A percentile compares a stretch with the other conserved stretches of the same genome.
phyloP scores from a whole-genome alignment of 441 rosid species.

The Pelargonium cotyledonis region DNA sequence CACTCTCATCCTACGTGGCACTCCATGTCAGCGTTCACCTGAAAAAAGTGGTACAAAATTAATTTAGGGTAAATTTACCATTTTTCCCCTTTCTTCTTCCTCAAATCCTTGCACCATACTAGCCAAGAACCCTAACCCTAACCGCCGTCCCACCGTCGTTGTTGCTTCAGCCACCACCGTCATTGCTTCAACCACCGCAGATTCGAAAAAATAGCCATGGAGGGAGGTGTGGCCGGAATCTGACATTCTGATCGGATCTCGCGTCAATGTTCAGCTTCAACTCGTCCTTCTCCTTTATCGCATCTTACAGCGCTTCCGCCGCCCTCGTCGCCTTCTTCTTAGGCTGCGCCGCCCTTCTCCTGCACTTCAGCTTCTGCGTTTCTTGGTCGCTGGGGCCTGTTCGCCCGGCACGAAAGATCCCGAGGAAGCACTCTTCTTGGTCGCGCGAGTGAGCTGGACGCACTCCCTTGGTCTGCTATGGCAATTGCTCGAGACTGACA shows the following conservation, averaged over 20 bases:
- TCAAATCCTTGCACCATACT: too few relatives aligned
- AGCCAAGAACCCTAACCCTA: too few relatives aligned
- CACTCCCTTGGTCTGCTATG: constrained; percentile 12
- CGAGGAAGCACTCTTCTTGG: constrained; percentile 19
- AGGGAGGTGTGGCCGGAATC: too few relatives aligned
- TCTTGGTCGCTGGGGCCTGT: constrained; percentile 20
- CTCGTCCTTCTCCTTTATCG: constrained; percentile 13
- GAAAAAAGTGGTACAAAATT: too few relatives aligned
- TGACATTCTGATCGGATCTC: not conserved
- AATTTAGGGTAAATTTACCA: too few relatives aligned
- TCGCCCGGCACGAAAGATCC: constrained; percentile 5
- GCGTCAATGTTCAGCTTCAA: not conserved
- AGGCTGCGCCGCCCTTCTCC: constrained; percentile 1
- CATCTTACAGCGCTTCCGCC: not conserved
- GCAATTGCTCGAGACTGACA: not conserved
- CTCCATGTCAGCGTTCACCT: too few relatives aligned
- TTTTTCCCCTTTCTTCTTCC: too few relatives aligned
- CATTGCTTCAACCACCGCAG: too few relatives aligned
- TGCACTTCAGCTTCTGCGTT: constrained; percentile 22
- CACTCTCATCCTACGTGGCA: too few relatives aligned
- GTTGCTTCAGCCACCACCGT: too few relatives aligned
- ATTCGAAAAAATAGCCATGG: too few relatives aligned
- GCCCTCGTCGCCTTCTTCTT: not conserved
- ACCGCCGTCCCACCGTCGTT: too few relatives aligned
- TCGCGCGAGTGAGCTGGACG: constrained; percentile 16